Conservation (phyloP, 2,329 filamentous ascomycete species). For the Chrysoporthe puriensis region DNA sequence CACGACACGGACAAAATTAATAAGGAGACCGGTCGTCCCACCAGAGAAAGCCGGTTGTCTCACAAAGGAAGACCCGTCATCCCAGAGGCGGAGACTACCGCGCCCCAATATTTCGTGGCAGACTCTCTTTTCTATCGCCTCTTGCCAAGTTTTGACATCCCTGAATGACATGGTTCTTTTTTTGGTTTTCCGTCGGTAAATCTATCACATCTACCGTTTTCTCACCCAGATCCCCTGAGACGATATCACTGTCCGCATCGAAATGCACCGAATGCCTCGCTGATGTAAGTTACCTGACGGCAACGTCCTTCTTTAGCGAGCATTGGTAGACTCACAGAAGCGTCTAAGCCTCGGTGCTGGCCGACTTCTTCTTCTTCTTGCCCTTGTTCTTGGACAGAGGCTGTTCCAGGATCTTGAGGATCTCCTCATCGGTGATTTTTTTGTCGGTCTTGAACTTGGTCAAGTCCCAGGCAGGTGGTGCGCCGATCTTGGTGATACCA, state of each 20-base stretch:
- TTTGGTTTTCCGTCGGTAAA: not conserved
- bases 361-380: slow-evolving; percentile 85
- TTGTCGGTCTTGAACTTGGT: slow-evolving; percentile 91
- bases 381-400: slow-evolving; percentile 85
- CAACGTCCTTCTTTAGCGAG: not conserved
- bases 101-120: not conserved
- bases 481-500: slow-evolving; percentile 83
- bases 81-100: not conserved
- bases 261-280: slow-evolving; percentile 14
- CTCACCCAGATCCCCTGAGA: slow-evolving; percentile 13
- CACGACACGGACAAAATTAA: not conserved
- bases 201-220: slow-evolving; percentile 5
- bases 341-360: slow-evolving; percentile 24
- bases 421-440: slow-evolving; percentile 95
- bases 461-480: slow-evolving; percentile 74
- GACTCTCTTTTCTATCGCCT: not conserved
- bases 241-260: slow-evolving; percentile 7
- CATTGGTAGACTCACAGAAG: not conserved
- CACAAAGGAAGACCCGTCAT: not conserved
- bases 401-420: slow-evolving; percentile 91
- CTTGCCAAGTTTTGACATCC: not conserved
- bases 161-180: not conserved
- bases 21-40: not conserved
- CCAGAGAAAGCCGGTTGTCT: not conserved
- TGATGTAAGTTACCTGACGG: not conserved